A percentile compares a stretch with the other conserved stretches of the same genome.
Evolutionary conservation across 2,329 filamentous ascomycete species (phyloP).

Genomic region (Zarea fungicola): DNA sequence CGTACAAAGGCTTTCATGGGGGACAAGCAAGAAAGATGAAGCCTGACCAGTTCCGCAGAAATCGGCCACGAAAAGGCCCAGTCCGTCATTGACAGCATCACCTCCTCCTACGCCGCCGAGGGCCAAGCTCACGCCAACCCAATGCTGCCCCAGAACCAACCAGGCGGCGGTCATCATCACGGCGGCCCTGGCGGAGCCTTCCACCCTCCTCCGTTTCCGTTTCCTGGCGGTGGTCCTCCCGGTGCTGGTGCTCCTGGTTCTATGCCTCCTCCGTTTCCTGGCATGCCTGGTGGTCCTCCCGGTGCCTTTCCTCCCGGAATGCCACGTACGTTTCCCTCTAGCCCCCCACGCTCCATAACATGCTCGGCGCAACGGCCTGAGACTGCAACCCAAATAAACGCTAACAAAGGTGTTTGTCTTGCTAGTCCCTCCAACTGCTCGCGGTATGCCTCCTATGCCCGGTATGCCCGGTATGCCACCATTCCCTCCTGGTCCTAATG

Average conservation of each 20-base stretch:
- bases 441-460: conserved; percentile 46
- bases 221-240: conserved; percentile 48
- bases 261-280: conserved; percentile 53
- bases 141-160: conserved; percentile 68
- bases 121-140: conserved; percentile 83
- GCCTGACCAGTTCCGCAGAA: conserved; percentile 49
- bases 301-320: conserved; percentile 36
- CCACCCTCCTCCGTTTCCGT: conserved; percentile 51
- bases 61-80: conserved; percentile 98
- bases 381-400: too few relatives aligned
- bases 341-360: too few relatives aligned
- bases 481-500: conserved; percentile 26
- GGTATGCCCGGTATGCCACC: conserved; percentile 43
- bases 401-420: neutral
- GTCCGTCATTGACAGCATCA: conserved; percentile 97
- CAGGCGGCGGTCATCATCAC: conserved; percentile 33
- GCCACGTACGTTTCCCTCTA: conserved; percentile 46
- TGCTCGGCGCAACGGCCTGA: too few relatives aligned
- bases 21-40: conserved; percentile 4
- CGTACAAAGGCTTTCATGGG: too few relatives aligned
- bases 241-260: conserved; percentile 16
- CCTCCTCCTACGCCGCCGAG: conserved; percentile 88
- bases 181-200: conserved; percentile 18
- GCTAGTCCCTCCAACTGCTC: conserved; percentile 47
- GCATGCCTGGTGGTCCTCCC: conserved; percentile 39